These are phyloP conservation scores for Dendrobium chrysotoxum DNA, from an alignment of 106 monocot genomes.

Conservation along the genomic window DNA sequence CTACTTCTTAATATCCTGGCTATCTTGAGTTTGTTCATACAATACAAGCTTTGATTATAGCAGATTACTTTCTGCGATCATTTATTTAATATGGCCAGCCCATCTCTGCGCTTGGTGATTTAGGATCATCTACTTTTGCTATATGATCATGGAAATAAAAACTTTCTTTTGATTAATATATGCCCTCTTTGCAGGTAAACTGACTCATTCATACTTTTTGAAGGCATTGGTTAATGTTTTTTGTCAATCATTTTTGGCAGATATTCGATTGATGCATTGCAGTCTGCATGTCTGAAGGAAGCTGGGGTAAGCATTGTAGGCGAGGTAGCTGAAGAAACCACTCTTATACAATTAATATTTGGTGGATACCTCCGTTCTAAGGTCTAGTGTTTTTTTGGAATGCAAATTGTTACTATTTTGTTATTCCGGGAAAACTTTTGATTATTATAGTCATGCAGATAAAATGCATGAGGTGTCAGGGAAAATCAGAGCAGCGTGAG, in stretches of 20 bases:
- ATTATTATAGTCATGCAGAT: slow-evolving; percentile 42
- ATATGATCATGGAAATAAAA: neutral
- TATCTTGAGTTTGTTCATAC: too few relatives aligned
- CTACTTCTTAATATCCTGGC: too few relatives aligned
- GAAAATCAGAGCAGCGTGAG: slow-evolving; percentile 61
- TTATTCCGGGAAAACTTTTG: neutral
- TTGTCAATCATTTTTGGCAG: slow-evolving; percentile 27
- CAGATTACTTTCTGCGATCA: too few relatives aligned
- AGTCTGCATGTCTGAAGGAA: slow-evolving; percentile 61
- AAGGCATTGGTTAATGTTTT: neutral
- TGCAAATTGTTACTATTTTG: neutral
- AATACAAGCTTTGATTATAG: too few relatives aligned
- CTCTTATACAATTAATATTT: slow-evolving; percentile 76
- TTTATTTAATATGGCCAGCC: too few relatives aligned
- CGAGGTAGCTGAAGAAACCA: slow-evolving; percentile 42
- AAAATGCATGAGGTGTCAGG: slow-evolving; percentile 65
- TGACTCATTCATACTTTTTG: neutral
- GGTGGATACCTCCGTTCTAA: slow-evolving; percentile 89
- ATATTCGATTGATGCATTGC: slow-evolving; percentile 84
- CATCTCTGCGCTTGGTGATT: too few relatives aligned
- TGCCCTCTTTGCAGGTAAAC: neutral
- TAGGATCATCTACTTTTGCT: too few relatives aligned
- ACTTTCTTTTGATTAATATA: neutral
- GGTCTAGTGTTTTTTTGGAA: slow-evolving; percentile 28
- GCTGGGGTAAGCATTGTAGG: slow-evolving; percentile 17